Base-by-base conservation (phyloP, 352 stramenopile genomes). In the Globisporangium solare region DNA sequence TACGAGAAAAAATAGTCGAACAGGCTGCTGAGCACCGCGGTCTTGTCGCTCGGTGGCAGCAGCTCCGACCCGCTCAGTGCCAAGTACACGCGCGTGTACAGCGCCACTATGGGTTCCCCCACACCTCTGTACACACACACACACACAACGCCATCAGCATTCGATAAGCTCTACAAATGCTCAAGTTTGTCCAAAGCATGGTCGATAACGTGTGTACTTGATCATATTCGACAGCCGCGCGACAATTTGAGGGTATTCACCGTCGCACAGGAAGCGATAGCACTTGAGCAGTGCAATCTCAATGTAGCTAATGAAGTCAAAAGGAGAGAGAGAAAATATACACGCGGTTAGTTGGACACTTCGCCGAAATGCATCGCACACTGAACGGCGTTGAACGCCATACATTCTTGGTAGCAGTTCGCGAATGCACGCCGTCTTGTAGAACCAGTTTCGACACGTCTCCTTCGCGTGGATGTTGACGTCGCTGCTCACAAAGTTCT, bases 401-500 rank as follows among this genome's bases (percentile, higher is more conserved):
- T 80, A 96, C 73, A 97, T 94, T 41, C 91, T 79, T 12, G 91
- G 91, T 37, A 97, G 66, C 20, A 98, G 78, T 56, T 97, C 89
- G 46, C 89, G 83, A 55, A 98, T 97, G 61, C 88, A 97, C 15
- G 88, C 87, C 0, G 86, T 96, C 70, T 98, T 98, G 81, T 97
- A 97, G 54, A 98, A 96, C 91, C 91, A 97, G 64, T 97, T 97
- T 14, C 89, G 86, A 21, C 86, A 96, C 21, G 86, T 97, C 65
- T 97, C 91, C 14, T 88, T 94, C 0, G 91, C 89, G 54, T 94
- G 83, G 14, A 91, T 73, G 51, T 89, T 89, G 12, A 97, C 72
- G 43, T 97, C 86, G 6, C 67, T 73, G 47, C 73, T 81, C 12
- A 74, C 88, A 53, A 95, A 97, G 47, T 75, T 61, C 10, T 89